Base-by-base conservation (phyloP, 2,329 filamentous ascomycete genomes). In the Orbilia brochopaga region DNA sequence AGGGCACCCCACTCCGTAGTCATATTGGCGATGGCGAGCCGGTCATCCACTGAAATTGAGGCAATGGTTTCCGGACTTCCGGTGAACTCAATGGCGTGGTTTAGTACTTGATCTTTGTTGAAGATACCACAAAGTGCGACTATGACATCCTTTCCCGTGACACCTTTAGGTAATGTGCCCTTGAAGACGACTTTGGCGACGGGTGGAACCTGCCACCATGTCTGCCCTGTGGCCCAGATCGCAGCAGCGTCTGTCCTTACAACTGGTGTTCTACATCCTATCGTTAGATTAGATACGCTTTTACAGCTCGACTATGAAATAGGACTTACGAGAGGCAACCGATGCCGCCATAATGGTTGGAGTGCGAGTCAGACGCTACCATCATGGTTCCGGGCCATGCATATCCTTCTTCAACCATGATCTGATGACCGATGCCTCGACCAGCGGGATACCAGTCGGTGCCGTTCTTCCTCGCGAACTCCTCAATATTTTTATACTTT, bases 61-160 rank as follows among this genome's bases (percentile, higher is more conserved):
- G 81, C 78, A 83, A 94, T 85, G 0, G 92, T 96, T 78, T 92
- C 83, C 74, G 91, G 87, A 0, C 88, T 87, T 11, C 92, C 93
- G 0, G 86, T 87, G 77, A 97, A 96, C 78, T 97, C 93, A 70
- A 97, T 88, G 3, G 87, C 87, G 78, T 96, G 91, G 80, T 97
- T 97, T 13, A 97, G 83, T 0, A 97, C 93, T 50, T 96, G 91
- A 75, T 91, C 89, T 60, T 89, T 86, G 80, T 90, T 90, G 82
- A 97, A 95, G 0, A 96, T 81, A 0, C 90, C 90, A 75, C 91
- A 95, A 0, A 97, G 84, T 0, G 91, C 90, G 24, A 97, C 85
- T 75, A 97, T 97, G 11, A 96, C 90, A 79, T 97, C 94, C 80
- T 99, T 97, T 30, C 92, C 93, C 0, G 89, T 91, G 0, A 96